Conservation (phyloP, 2,329 filamentous ascomycete species). For the Alternaria postmessia region DNA sequence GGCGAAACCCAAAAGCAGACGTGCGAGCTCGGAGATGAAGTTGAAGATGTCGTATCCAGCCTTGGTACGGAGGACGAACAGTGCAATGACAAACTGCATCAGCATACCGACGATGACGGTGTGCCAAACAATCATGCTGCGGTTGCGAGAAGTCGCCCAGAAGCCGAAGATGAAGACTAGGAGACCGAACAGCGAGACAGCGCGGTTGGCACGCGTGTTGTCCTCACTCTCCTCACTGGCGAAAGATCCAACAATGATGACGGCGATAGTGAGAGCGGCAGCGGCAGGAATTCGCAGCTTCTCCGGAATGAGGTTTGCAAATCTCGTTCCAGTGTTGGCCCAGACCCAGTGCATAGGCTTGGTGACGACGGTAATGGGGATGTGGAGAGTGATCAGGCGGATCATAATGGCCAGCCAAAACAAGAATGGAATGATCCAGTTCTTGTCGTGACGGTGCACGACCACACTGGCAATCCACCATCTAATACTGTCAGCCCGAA, state of each 20-base stretch:
- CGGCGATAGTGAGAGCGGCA: constrained; percentile 69
- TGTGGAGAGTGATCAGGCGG: constrained; percentile 76
- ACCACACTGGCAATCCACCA: constrained; percentile 83
- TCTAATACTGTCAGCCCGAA: constrained; percentile 44
- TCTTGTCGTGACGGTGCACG: constrained; percentile 74
- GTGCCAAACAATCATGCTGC: constrained; percentile 62
- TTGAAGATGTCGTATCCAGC: constrained; percentile 89
- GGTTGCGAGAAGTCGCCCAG: constrained; percentile 75
- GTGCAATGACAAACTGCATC: constrained; percentile 83
- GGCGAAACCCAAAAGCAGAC: constrained; percentile 78
- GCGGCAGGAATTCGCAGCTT: constrained; percentile 70
- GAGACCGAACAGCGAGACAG: constrained; percentile 81
- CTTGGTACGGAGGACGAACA: constrained; percentile 84
- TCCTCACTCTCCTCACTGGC: constrained; percentile 73
- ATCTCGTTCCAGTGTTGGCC: constrained; percentile 68
- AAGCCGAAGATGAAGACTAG: constrained; percentile 72
- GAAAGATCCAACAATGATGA: constrained; percentile 82
- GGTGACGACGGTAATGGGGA: constrained; percentile 72
- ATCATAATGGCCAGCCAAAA: constrained; percentile 78
- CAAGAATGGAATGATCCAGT: constrained; percentile 86
- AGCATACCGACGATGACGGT: constrained; percentile 85
- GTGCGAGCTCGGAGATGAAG: constrained; percentile 81
- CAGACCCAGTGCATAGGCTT: constrained; percentile 73
- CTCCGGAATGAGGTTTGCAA: constrained; percentile 70
- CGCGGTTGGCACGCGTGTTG: constrained; percentile 82